Conservation (phyloP, 1,284 basidiomycete species). For the Trametes pubescens region DNA sequence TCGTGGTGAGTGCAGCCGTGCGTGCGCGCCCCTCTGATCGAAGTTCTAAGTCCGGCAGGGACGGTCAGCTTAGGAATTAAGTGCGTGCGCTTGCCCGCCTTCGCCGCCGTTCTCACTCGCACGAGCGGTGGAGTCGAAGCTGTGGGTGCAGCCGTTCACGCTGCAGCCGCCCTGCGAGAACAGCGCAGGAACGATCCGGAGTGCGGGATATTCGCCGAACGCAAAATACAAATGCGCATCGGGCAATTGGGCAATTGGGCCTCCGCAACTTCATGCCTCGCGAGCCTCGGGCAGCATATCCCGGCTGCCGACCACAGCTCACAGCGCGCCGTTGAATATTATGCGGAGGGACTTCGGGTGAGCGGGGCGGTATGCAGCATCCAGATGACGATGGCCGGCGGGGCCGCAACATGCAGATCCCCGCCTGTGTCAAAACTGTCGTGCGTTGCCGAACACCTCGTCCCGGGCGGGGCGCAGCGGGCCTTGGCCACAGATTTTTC, state of each 20-base stretch:
- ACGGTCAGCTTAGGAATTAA: background rate
- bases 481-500: background rate
- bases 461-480: constrained; percentile 4
- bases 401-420: constrained; percentile 1
- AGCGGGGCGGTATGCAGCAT: background rate
- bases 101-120: constrained; percentile 4
- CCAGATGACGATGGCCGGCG: constrained; percentile 5
- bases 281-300: constrained; percentile 1
- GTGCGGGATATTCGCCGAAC: constrained; percentile 8
- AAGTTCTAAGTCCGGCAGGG: constrained; percentile 15
- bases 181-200: background rate
- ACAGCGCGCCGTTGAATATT: background rate
- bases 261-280: background rate
- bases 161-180: constrained; percentile 5
- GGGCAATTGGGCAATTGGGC: constrained; percentile 2
- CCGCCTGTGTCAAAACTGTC: background rate
- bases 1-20: background rate
- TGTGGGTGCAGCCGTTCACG: background rate
- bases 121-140: constrained; percentile 15
- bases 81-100: background rate
- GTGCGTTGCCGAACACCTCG: constrained; percentile 5
- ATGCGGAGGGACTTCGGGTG: constrained; percentile 8
- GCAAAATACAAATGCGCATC: background rate
- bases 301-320: background rate
- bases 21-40: constrained; percentile 6